Evolutionary conservation across 1,139 yeast genomes (phyloP).

Genomic region (Geotrichum citri-aurantii): DNA sequence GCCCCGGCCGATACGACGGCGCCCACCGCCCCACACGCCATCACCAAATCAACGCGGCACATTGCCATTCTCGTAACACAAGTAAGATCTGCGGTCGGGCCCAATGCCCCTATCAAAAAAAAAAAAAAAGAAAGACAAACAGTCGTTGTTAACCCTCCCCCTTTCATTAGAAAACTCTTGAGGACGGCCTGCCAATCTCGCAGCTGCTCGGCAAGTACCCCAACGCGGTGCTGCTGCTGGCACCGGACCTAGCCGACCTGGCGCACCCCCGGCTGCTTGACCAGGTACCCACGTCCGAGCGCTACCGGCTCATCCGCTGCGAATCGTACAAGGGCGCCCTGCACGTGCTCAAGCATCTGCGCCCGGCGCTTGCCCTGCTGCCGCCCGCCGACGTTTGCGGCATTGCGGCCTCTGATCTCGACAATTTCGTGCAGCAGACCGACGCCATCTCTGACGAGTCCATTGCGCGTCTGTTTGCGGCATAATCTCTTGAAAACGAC

Average conservation of each 20-base stretch:
- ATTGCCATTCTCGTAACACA: conserved; percentile 24
- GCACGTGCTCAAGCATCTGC: conserved; percentile 32
- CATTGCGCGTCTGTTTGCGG: conserved; percentile 20
- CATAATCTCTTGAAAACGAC: neutral
- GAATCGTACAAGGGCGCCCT: conserved; percentile 31
- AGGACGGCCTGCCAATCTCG: conserved; percentile 26
- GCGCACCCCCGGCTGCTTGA: conserved; percentile 20
- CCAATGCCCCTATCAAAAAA: too few species aligned
- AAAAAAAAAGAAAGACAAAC: too few species aligned
- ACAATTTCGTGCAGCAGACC: conserved; percentile 25
- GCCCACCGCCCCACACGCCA: neutral
- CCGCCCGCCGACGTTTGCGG: conserved; percentile 24
- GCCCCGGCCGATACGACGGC: neutral
- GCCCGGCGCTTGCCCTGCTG: conserved; percentile 29
- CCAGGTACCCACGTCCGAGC: conserved; percentile 23
- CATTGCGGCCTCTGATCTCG: conserved; percentile 22
- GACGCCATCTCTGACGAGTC: conserved; percentile 17
- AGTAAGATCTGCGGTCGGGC: too few species aligned
- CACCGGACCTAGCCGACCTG: conserved; percentile 25
- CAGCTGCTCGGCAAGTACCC: conserved; percentile 24
- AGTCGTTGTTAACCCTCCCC: too few species aligned
- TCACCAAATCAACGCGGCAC: conserved; percentile 12
- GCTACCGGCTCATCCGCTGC: conserved; percentile 30
- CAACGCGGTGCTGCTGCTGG: conserved; percentile 27
- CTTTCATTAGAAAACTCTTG: conserved; percentile 19